These are phyloP conservation scores for Hanseniaspora occidentalis DNA, from an alignment of 805 yeast species.

Conservation along the genomic window DNA sequence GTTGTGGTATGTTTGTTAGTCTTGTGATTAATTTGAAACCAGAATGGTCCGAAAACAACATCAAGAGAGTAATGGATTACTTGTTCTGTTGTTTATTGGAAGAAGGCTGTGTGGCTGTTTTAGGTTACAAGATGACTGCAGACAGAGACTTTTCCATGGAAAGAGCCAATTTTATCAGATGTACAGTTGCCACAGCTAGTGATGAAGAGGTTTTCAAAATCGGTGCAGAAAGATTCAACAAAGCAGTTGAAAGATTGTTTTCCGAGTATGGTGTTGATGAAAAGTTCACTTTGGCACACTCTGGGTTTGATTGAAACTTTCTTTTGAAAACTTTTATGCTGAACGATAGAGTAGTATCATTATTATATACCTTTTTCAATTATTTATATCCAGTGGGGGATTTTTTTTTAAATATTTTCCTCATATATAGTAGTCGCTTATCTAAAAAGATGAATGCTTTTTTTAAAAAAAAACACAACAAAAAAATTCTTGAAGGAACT, in stretches of 20 bases:
- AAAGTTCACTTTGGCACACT: background rate
- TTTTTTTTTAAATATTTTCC: no score
- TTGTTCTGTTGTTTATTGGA: constrained; percentile 31
- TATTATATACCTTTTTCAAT: no score
- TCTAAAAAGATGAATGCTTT: no score
- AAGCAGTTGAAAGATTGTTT: constrained; percentile 33
- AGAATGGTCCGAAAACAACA: constrained; percentile 11
- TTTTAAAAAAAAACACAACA: no score
- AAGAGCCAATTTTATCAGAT: constrained; percentile 40
- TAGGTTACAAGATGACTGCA: constrained; percentile 48
- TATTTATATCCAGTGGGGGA: no score
- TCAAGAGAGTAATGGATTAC: constrained; percentile 28
- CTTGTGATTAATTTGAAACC: constrained; percentile 27
- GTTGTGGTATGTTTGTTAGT: constrained; percentile 51
- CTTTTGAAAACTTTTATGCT: no score
- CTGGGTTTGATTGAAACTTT: background rate
- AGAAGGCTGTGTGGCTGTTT: constrained; percentile 43
- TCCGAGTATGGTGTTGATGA: constrained; percentile 2
- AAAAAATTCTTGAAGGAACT: no score
- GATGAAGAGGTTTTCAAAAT: constrained; percentile 35
- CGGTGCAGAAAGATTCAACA: constrained; percentile 39
- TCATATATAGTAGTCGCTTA: no score
- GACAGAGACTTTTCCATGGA: constrained; percentile 28
- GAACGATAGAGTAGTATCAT: no score
- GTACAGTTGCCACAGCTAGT: constrained; percentile 44